Evolutionary conservation across 202 grass and related monocot genomes (phyloP).

Genomic region (Panicum hallii): DNA sequence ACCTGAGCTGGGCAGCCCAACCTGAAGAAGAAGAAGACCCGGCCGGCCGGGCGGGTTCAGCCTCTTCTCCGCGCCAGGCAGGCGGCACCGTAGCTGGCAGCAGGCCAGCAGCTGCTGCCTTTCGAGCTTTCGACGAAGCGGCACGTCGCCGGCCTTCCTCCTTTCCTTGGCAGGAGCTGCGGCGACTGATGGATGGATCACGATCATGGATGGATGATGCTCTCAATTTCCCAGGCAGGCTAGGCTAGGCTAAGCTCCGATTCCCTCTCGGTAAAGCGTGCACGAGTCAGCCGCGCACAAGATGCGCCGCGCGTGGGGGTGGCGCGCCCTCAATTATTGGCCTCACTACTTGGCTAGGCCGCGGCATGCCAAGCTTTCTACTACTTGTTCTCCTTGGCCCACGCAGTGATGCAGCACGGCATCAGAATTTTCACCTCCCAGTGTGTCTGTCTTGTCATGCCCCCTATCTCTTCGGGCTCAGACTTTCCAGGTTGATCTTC

Average conservation of each 20-base stretch:
- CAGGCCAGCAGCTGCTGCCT: too few relatives aligned
- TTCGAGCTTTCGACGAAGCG: too few relatives aligned
- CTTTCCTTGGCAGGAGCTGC: too few relatives aligned
- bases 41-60: too few relatives aligned
- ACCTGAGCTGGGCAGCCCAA: too few relatives aligned
- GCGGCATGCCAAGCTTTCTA: not conserved
- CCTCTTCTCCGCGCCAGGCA: too few relatives aligned
- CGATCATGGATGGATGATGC: not conserved
- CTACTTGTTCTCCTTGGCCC: not conserved
- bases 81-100: too few relatives aligned
- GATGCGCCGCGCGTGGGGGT: not conserved
- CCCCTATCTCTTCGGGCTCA: not conserved
- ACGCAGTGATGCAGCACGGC: not conserved
- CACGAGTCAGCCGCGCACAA: not conserved
- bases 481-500: not conserved
- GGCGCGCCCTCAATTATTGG: conserved; percentile 18
- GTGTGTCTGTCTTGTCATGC: not conserved
- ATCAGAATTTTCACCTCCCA: not conserved
- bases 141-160: too few relatives aligned
- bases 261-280: not conserved
- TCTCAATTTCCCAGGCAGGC: not conserved
- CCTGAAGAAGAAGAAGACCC: too few relatives aligned
- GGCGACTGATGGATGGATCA: too few relatives aligned
- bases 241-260: not conserved
- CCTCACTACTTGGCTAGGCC: not conserved